Conservation (phyloP, 768 basidiomycete species). For the Rhodotorula taiwanensis region DNA sequence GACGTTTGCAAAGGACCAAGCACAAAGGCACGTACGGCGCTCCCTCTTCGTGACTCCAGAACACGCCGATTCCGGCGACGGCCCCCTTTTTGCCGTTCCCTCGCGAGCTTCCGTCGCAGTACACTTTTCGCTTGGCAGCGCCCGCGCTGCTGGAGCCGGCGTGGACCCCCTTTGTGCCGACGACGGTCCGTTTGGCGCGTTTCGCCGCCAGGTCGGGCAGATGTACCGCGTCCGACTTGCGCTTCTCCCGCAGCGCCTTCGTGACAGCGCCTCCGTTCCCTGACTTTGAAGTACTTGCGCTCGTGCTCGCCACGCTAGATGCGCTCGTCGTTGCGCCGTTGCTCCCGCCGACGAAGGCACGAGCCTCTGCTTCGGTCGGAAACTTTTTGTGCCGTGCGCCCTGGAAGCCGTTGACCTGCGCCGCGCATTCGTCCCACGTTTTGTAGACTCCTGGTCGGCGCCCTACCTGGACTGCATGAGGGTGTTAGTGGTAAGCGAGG, state of each 20-base stretch:
- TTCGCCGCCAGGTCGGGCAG: background rate
- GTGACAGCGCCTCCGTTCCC: background rate
- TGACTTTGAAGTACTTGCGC: background rate
- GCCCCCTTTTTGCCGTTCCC: slow-evolving; percentile 66
- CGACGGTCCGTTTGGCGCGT: background rate
- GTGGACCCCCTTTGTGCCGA: background rate
- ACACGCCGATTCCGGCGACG: slow-evolving; percentile 78
- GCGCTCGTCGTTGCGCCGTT: background rate
- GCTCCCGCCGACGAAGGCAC: slow-evolving; percentile 49
- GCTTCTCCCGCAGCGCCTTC: background rate
- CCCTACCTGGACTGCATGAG: slow-evolving; percentile 67
- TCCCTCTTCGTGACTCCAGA: slow-evolving; percentile 57
- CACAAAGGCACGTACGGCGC: background rate
- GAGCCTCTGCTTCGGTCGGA: slow-evolving; percentile 53
- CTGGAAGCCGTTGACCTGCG: slow-evolving; percentile 60
- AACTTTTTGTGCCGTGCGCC: slow-evolving; percentile 67
- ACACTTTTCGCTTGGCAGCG: slow-evolving; percentile 53
- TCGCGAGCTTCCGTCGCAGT: slow-evolving; percentile 79
- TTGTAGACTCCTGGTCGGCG: slow-evolving; percentile 58
- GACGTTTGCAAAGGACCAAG: background rate
- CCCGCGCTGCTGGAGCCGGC: background rate
- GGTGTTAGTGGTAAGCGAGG: background rate
- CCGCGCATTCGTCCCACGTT: slow-evolving; percentile 67
- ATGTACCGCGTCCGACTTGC: background rate
- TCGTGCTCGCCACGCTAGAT: background rate